A percentile compares a stretch with the other conserved stretches of the same genome.
Evolutionary conservation across 2,329 filamentous ascomycete species (phyloP).

Genomic region (Apiospora kogelbergensis): DNA sequence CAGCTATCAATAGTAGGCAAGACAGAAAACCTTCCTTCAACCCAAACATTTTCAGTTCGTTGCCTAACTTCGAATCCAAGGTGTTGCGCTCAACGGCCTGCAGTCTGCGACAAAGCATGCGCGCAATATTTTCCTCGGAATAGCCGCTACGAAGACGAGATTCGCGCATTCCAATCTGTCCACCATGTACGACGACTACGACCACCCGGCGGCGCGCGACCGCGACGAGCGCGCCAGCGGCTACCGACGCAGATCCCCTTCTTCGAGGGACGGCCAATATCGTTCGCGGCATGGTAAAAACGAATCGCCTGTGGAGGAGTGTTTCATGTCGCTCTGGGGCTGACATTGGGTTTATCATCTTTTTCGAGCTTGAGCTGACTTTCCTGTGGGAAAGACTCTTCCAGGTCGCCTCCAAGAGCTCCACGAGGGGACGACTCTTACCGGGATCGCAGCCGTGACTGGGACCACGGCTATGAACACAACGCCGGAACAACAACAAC

Average conservation of each 20-base stretch:
- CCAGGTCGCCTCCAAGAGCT: slow-evolving; percentile 31
- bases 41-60: not conserved
- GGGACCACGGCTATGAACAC: slow-evolving; percentile 8
- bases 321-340: slow-evolving; percentile 18
- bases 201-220: slow-evolving; percentile 27
- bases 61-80: not conserved
- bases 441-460: slow-evolving; percentile 21
- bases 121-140: not conserved
- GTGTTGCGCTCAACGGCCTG: not conserved
- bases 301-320: slow-evolving; percentile 31
- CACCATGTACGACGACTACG: slow-evolving; percentile 33
- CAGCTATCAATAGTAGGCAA: not conserved
- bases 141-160: not conserved
- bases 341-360: slow-evolving; percentile 11
- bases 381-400: slow-evolving; percentile 33
- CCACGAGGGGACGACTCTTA: slow-evolving; percentile 29
- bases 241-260: slow-evolving; percentile 29
- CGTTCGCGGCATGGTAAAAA: slow-evolving; percentile 37
- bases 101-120: not conserved
- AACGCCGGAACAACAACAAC: not conserved
- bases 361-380: slow-evolving; percentile 32
- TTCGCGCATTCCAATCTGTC: not conserved
- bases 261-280: slow-evolving; percentile 30
- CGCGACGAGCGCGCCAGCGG: slow-evolving; percentile 26
- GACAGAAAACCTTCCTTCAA: not conserved